phyloP scores from a whole-genome alignment of 371 early-diverging fungal species.

The Mucor circinelloides region DNA sequence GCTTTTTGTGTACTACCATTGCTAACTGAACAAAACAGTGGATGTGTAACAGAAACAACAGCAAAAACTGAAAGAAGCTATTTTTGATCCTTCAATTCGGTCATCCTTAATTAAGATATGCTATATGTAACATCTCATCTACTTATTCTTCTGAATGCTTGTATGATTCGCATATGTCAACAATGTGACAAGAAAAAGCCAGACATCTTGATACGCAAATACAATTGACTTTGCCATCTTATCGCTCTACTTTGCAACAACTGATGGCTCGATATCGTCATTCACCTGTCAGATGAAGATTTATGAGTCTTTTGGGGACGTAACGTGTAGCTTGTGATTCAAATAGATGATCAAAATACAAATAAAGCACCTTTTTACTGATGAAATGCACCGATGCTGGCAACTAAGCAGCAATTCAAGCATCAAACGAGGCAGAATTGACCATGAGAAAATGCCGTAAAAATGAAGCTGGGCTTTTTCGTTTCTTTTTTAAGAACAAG shows the following conservation, averaged over 20 bases:
- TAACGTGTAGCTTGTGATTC: not conserved
- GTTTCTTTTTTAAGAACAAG: not conserved
- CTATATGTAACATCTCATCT: not conserved
- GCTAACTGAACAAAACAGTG: not conserved
- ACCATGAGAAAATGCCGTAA: not conserved
- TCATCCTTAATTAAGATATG: not conserved
- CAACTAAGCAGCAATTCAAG: not conserved
- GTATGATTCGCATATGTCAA: not conserved
- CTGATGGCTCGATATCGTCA: not conserved
- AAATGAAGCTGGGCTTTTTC: constrained; percentile 7
- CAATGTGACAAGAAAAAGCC: not conserved
- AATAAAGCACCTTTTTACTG: not conserved
- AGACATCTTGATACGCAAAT: not conserved
- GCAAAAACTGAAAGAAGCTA: not conserved
- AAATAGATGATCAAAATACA: not conserved
- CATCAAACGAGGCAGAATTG: not conserved
- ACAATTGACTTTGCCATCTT: not conserved
- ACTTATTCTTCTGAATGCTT: not conserved
- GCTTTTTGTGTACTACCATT: not conserved
- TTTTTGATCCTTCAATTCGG: constrained; percentile 3
- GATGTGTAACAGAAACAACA: not conserved
- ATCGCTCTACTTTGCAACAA: not conserved
- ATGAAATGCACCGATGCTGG: not conserved
- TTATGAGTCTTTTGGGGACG: not conserved
- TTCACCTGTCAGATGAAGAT: not conserved